Evolutionary conservation across 371 early-diverging fungal genomes (phyloP), one percentile per base, ranked within the genome.

Genomic region (Mucor sp.): DNA sequence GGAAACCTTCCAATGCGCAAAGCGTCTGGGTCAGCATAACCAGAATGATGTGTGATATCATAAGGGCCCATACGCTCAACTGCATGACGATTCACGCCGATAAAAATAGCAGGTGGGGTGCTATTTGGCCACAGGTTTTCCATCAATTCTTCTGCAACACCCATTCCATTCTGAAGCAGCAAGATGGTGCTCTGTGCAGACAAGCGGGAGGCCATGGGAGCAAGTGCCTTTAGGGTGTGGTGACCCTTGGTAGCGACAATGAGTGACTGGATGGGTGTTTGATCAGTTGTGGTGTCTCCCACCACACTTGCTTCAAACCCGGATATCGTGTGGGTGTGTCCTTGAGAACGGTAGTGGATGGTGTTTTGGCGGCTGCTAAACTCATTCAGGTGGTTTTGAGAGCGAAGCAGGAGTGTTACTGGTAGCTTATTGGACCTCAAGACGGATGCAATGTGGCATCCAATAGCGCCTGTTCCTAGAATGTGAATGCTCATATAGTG

Each of bases 121-220:
- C 30, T 57, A 41, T 39, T 64, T 48, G 37, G 70, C 74, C 82
- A 85, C 21, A 81, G 33, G 25, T 63, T 70, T 3, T 71, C 67
- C 41, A 75, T 65, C 12, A 89, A 56, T 43, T 86, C 84, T 23
- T 90, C 88, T n/a, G 74, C 72, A 3, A 77, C 69, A 23, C 90
- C 90, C 88, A 89, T 85, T 7, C 90, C 90, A 58, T 90, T 90
- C 63, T 88, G 88, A 50, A 90, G 47, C 58, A 90, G 67, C 8
- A 88, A 63, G 3, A 89, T 76, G 0, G 81, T 76, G 8, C 83
- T 84, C 11, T 72, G 55, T 6, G 73, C 15, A n/a, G 65, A 66
- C n/a, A 89, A 60, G 2, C 83, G 72, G 2, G 68, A 56, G 17
- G 65, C 67, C 14, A 89, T 60, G 6, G 74, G 69, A 27, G 66